Conservation (phyloP, 2,329 filamentous ascomycete species). For the Bipolaris bicolor region DNA sequence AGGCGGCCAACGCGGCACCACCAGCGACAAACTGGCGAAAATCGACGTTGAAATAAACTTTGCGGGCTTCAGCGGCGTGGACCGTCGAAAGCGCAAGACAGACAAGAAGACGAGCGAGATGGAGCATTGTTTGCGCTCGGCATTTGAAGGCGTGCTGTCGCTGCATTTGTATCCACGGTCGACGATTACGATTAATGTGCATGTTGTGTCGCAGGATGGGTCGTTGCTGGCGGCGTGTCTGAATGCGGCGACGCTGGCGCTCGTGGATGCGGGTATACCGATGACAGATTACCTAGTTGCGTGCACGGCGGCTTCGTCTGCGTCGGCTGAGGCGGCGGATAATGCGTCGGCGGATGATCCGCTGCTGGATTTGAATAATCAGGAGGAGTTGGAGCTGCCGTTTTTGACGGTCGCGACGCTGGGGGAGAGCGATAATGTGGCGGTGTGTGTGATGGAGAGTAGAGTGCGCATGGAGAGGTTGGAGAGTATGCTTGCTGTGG, state of each 20-base stretch:
- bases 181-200: slow-evolving; percentile 80
- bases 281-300: slow-evolving; percentile 92
- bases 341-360: slow-evolving; percentile 76
- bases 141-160: slow-evolving; percentile 79
- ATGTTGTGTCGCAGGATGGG: slow-evolving; percentile 89
- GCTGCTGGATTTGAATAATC: slow-evolving; percentile 76
- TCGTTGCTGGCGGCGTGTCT: slow-evolving; percentile 86
- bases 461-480: slow-evolving; percentile 80
- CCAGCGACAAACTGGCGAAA: slow-evolving; percentile 62
- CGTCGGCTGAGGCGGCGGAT: slow-evolving; percentile 55
- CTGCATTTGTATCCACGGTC: slow-evolving; percentile 88
- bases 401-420: slow-evolving; percentile 85
- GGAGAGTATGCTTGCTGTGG: slow-evolving; percentile 92
- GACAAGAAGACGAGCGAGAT: slow-evolving; percentile 79
- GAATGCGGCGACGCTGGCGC: slow-evolving; percentile 88
- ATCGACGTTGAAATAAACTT: slow-evolving; percentile 83
- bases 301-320: slow-evolving; percentile 83
- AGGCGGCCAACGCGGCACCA: slow-evolving; percentile 55
- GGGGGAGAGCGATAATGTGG: slow-evolving; percentile 75
- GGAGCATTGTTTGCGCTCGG: slow-evolving; percentile 76
- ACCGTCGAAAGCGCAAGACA: slow-evolving; percentile 75
- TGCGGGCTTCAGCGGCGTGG: slow-evolving; percentile 86
- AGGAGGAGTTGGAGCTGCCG: slow-evolving; percentile 87
- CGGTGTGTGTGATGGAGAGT: slow-evolving; percentile 83
- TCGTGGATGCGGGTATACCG: slow-evolving; percentile 93